Conservation (phyloP, 2,329 filamentous ascomycete species). For the Calonectria pteridis region DNA sequence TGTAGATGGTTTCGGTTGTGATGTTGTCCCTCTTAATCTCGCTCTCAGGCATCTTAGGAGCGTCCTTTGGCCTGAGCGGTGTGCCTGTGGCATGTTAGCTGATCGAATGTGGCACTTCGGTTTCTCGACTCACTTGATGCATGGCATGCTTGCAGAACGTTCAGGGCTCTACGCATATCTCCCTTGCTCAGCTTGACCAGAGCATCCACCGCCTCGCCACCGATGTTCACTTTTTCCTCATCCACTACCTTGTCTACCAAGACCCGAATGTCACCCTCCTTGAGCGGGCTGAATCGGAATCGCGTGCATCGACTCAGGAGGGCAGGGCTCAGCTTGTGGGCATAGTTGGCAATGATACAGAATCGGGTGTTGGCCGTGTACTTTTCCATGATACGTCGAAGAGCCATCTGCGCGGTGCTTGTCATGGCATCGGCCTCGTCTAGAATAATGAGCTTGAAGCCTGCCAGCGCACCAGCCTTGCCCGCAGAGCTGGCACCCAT, state of each 20-base stretch:
- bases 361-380: conserved; percentile 98
- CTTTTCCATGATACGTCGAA: conserved; percentile 98
- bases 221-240: conserved; percentile 88
- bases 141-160: conserved; percentile 96
- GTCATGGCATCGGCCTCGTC: conserved; percentile 99
- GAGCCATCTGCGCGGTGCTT: conserved; percentile 96
- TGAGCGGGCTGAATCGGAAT: conserved; percentile 94
- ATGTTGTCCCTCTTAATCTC: conserved; percentile 80
- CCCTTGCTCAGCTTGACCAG: conserved; percentile 91
- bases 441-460: conserved; percentile 95
- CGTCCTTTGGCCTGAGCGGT: conserved; percentile 72
- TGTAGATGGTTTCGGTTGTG: conserved; percentile 96
- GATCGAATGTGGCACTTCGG: background rate
- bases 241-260: conserved; percentile 91
- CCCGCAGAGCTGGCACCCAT: conserved; percentile 67
- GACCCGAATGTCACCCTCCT: conserved; percentile 85
- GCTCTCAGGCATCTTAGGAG: conserved; percentile 70
- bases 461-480: conserved; percentile 67
- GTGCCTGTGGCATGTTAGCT: conserved; percentile 63
- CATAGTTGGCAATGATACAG: conserved; percentile 99
- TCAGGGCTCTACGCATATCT: conserved; percentile 94
- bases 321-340: conserved; percentile 95
- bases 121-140: conserved; percentile 77
- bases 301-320: conserved; percentile 93
- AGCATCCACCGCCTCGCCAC: conserved; percentile 82